Percentiles rank a stretch among this genome's conserved stretches.
These are phyloP conservation scores for Withania somnifera DNA, from an alignment of 305 asterid species.

Conservation along the genomic window DNA sequence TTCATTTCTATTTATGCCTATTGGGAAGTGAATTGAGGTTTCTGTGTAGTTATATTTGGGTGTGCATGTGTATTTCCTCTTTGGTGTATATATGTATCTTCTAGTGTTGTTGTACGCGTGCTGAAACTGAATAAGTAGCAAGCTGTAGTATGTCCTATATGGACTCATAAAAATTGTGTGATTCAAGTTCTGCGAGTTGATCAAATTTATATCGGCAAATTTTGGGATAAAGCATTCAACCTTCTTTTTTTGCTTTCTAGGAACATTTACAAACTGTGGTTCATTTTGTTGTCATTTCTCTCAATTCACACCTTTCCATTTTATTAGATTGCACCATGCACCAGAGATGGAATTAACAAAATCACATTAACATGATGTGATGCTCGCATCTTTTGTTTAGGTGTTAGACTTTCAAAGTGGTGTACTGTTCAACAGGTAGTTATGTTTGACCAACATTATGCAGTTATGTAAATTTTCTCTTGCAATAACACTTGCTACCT, in stretches of 20 bases:
- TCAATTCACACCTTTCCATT: slow-evolving; percentile 17
- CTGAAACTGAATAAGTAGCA: neutral
- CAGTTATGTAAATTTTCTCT: neutral
- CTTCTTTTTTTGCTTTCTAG: neutral
- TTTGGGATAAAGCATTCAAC: neutral
- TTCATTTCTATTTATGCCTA: neutral
- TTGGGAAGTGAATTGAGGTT: neutral
- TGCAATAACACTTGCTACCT: neutral
- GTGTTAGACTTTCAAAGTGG: slow-evolving; percentile 87
- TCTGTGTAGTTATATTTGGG: neutral
- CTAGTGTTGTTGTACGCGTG: neutral
- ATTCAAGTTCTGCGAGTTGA: neutral
- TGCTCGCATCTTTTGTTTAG: slow-evolving; percentile 83
- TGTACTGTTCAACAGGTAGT: slow-evolving; percentile 79
- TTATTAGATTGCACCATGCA: slow-evolving; percentile 80
- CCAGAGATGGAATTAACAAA: slow-evolving; percentile 90
- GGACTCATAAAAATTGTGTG: neutral
- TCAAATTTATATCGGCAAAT: neutral
- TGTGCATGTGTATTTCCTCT: neutral
- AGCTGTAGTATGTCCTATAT: neutral
- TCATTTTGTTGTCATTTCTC: slow-evolving; percentile 9
- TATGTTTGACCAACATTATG: neutral
- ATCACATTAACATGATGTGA: slow-evolving; percentile 78
- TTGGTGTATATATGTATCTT: neutral
- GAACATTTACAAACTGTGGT: neutral